Evolutionary conservation across 2,329 filamentous ascomycete genomes (phyloP), one percentile per base, ranked within the genome.

Genomic region (Cladophialophora chaetospira): DNA sequence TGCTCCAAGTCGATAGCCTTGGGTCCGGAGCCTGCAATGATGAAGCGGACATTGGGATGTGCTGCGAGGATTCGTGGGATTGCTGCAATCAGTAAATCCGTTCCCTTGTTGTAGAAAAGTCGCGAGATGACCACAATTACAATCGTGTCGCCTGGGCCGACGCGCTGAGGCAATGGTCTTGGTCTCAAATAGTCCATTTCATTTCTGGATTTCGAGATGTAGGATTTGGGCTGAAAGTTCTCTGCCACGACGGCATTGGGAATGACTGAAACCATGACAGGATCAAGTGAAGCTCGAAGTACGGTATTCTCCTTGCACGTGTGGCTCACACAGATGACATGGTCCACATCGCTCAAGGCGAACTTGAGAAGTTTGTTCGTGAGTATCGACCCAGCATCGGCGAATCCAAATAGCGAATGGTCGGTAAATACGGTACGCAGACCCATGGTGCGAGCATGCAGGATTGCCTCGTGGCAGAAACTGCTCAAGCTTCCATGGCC

Each of bases 221-320:
- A 78, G 52, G 80, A 80, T 2, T 88, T 73, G 0, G 93, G 94
- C 49, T 87, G 85, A 69, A 99, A 99, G 74, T 97, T 96, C 68
- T 96, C 92, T 9, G 95, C 92, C 1, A 99, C 95, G 1, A 99
- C 89, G 8, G 94, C 94, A 65, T 99, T 99, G 11, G 94, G 94
- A 57, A 99, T 97, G 33, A 96, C 94, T 0, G 93, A 97, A 19
- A 99, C 94, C 87, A 97, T 97, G 21, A 96, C 79, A 1, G 94
- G 95, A 68, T 99, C 95, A 1, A 99, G 82, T 0, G 93, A 96
- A 3, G 94, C 94, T 68, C 94, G 84, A 8, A 99, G 82, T 5
- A 97, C 94, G 0, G 94, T 99, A 69, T 99, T 99, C 72, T 99
- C 94, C 72, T 99, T 99, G 77, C 93, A 97, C 35, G 94, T 99